Base-by-base conservation (phyloP, 495 filamentous ascomycete genomes). In the Umbilicaria muhlenbergii region DNA sequence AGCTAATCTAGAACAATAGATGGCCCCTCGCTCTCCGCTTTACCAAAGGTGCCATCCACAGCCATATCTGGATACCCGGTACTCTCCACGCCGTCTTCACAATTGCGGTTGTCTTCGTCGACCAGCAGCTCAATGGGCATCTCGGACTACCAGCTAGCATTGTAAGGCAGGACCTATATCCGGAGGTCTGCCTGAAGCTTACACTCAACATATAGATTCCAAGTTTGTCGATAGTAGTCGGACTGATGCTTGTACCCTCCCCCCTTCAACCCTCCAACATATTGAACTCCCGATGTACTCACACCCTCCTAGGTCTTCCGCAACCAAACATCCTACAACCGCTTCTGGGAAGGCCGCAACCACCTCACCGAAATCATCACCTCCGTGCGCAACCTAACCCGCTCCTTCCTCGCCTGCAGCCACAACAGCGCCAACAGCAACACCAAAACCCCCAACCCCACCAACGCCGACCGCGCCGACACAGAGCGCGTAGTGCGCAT, bases 181-280 rank as follows among this genome's bases (percentile, higher is more conserved):
- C 33, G 43, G 24, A 2, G 5, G 16, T 31, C n/a, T 34, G 14
- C 5, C 19, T 33, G 38, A 43, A 19, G 28, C 42, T 37, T 24
- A 8, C 14, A 12, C 36, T 43, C 5, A 15, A 32, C 12, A 14
- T 17, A 32, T 28, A 77, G 72, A 78, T 86, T 43, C 81, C 81
- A 13, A 79, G 73, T n/a, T 59, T 86, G 1, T 83, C 78, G 16
- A 86, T 86, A 47, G 81, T 86, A 40, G 81, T 86, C 18, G 81
- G 81, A 54, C 55, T 86, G 14, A 84, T 86, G 77, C 78, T 86
- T 32, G 81, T 58, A 50, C 12, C 13, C 40, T 11, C 15, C 5
- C 18, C 16, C 36, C 5, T 32, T 31, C 5, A 17, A 21, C 19
- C 4, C 5, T 15, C 6, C 19, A 3, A 21, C 31, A 31, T 12